Conservation (phyloP, 345 rosid species). For the Geranium rotundifolium region DNA sequence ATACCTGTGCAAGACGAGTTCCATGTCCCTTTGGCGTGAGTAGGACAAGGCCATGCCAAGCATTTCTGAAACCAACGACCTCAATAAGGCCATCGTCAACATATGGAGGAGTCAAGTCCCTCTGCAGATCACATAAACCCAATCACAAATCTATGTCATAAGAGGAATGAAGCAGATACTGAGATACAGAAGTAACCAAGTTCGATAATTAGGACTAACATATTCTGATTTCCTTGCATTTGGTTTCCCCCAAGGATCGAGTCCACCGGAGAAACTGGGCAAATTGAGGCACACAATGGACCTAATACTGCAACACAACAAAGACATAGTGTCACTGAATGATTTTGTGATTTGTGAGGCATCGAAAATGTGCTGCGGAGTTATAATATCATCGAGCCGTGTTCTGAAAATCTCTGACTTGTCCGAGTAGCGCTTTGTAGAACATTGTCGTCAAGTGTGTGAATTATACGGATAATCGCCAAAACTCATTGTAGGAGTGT, state of each 20-base stretch:
- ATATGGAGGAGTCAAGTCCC: constrained; percentile 38
- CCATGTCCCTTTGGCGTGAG: constrained; percentile 55
- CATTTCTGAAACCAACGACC: constrained; percentile 50
- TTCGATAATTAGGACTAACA: constrained; percentile 21
- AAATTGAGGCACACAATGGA: constrained; percentile 65
- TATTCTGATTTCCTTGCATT: constrained; percentile 28
- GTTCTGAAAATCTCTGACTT: too few relatives aligned
- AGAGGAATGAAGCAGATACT: too few relatives aligned
- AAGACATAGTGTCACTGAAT: too few relatives aligned
- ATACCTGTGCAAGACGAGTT: constrained; percentile 59
- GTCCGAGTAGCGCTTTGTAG: too few relatives aligned
- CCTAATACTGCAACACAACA: constrained; percentile 37
- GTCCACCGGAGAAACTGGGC: constrained; percentile 78
- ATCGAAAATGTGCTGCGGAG: too few relatives aligned
- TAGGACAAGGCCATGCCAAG: constrained; percentile 47
- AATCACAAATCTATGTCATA: too few relatives aligned
- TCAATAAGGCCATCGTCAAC: constrained; percentile 55
- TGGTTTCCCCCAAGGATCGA: constrained; percentile 66
- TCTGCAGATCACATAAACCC: constrained; percentile 16
- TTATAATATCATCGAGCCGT: too few relatives aligned
- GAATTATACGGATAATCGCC: too few relatives aligned
- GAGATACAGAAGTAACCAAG: not conserved
- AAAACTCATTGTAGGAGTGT: too few relatives aligned
- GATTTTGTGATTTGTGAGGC: too few relatives aligned
- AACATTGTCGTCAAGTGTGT: too few relatives aligned